Evolutionary conservation across 441 rosid genomes (phyloP).

Genomic region (Eutrema salsugineum): DNA sequence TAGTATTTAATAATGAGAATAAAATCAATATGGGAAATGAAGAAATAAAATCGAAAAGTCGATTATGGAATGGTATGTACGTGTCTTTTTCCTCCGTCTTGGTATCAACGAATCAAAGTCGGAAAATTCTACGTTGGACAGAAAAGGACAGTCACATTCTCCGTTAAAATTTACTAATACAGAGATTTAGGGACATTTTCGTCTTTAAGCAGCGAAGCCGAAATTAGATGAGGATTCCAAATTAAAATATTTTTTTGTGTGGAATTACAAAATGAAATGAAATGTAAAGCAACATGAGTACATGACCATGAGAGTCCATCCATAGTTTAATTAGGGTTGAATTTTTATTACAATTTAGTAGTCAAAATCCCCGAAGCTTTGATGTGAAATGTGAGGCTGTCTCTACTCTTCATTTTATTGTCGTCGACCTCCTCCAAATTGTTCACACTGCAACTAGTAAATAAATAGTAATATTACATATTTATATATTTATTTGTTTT

Average conservation of each 20-base stretch:
- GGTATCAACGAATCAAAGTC: conserved; percentile 18
- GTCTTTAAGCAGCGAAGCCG: conserved; percentile 14
- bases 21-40: not conserved
- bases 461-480: too few relatives aligned
- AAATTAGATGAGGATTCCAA: not conserved
- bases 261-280: not conserved
- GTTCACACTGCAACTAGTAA: not conserved
- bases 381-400: conserved; percentile 18
- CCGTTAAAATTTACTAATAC: not conserved
- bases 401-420: not conserved
- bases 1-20: not conserved
- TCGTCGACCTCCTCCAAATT: conserved; percentile 20
- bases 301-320: conserved; percentile 12
- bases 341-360: not conserved
- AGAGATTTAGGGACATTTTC: conserved; percentile 16
- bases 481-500: not conserved
- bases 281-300: conserved; percentile 1
- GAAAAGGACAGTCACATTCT: conserved; percentile 25
- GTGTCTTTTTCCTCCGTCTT: conserved; percentile 26
- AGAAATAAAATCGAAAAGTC: conserved; percentile 9
- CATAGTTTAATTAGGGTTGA: conserved; percentile 3
- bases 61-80: conserved; percentile 19
- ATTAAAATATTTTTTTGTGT: not conserved
- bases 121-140: not conserved
- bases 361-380: conserved; percentile 2